These are phyloP conservation scores for Cryomyces minteri DNA, from an alignment of 495 filamentous ascomycete genomes.

Conservation along the genomic window DNA sequence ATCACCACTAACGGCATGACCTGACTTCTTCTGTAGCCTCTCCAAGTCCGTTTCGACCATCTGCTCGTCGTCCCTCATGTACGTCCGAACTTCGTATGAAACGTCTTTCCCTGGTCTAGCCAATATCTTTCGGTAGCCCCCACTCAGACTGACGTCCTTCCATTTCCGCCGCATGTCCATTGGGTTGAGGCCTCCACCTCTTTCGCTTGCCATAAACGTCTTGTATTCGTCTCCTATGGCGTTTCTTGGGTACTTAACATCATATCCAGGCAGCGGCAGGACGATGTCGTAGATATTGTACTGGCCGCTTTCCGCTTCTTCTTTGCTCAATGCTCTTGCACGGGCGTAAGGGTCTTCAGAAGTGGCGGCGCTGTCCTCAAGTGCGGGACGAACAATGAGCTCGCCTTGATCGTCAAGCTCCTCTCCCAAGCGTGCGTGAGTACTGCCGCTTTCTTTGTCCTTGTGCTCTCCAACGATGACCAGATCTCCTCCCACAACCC, in stretches of 20 bases:
- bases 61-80: conserved; percentile 55
- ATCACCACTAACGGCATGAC: not conserved
- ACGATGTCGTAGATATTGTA: conserved; percentile 81
- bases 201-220: conserved; percentile 60
- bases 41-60: conserved; percentile 76
- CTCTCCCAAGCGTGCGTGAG: conserved; percentile 7
- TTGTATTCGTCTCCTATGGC: conserved; percentile 64
- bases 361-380: conserved; percentile 32
- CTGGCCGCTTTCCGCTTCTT: conserved; percentile 61
- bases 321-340: conserved; percentile 53
- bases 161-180: conserved; percentile 71
- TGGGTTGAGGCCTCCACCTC: conserved; percentile 63
- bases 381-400: conserved; percentile 38
- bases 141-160: conserved; percentile 76
- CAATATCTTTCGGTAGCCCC: conserved; percentile 71
- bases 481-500: conserved; percentile 72
- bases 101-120: conserved; percentile 38
- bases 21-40: conserved; percentile 16
- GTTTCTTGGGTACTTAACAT: conserved; percentile 72
- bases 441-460: conserved; percentile 19
- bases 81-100: conserved; percentile 47
- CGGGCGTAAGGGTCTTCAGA: conserved; percentile 47
- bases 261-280: conserved; percentile 84
- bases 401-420: conserved; percentile 53
- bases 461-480: conserved; percentile 43